Evolutionary conservation across 345 rosid genomes (phyloP), one percentile per base, ranked within the genome.

Genomic region (Citrus unshiu): DNA sequence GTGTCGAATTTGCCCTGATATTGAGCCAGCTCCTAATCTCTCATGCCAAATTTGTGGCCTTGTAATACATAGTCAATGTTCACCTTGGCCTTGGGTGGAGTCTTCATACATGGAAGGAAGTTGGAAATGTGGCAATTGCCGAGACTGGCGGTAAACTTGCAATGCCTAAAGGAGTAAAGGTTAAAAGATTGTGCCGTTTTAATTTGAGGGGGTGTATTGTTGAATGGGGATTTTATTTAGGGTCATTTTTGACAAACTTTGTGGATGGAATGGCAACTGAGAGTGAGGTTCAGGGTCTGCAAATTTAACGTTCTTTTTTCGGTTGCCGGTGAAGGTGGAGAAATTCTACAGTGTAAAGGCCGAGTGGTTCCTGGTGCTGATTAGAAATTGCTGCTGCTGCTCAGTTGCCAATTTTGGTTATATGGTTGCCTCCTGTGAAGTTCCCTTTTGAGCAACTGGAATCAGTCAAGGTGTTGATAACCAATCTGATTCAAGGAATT

Each of bases 21-120:
- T 80, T 59, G 95, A 90, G 32, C 93, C 93, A 16, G 72, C 76
- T 34, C 92, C 97, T 58, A 92, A 91, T 70, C 97, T 91, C 74
- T 78, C 78, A 65, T 94, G 99, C 69, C 79, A 82, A 59, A 74
- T 79, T 68, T 96, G 99, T 79, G 86, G 89, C 74, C 64, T 90
- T 65, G 70, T 79, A 70, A 90, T 91, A 73, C 99, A 96, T 81
- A 51, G 83, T 49, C 82, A 81, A 68, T 93, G 98, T 82, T 91
- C 98, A 59, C 97, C 95, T 49, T 92, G 97, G 99, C 97, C 95
- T 49, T 92, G 97, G 99, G 89, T 79, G 51, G 94, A 89, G 43
- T 84, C 83, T 12, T 70, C 79, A 10, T 65, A 83, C 67, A 61
- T 57, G 13, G 87, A 81, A 79, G 85, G 83, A 71, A 80, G 75